Evolutionary conservation across 371 early-diverging fungal genomes (phyloP).

Genomic region (Astathelohania contejeani): DNA sequence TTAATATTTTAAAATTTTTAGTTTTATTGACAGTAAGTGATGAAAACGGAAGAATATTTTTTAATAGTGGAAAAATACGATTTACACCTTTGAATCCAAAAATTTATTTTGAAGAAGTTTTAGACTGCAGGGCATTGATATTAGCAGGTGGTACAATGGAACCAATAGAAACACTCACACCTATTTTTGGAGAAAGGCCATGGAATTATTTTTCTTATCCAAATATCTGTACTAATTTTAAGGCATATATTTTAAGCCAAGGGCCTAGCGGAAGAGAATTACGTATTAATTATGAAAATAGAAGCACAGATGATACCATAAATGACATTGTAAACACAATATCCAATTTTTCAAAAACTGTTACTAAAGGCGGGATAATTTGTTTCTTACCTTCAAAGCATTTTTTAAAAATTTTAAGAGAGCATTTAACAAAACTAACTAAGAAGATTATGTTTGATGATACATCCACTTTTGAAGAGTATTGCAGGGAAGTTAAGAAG

Average conservation of each 20-base stretch:
- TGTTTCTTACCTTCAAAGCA: slow-evolving; percentile 51
- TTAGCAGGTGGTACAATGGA: slow-evolving; percentile 89
- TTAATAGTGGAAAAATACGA: slow-evolving; percentile 21
- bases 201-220: slow-evolving; percentile 3
- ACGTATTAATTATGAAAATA: slow-evolving; percentile 3
- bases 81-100: slow-evolving; percentile 66
- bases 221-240: slow-evolving; percentile 10
- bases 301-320: slow-evolving; percentile 1
- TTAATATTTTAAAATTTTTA: slow-evolving; percentile 38
- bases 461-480: slow-evolving; percentile 14
- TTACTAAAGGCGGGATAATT: slow-evolving; percentile 45
- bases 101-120: slow-evolving; percentile 61
- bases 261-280: slow-evolving; percentile 3
- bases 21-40: slow-evolving; percentile 38
- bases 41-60: slow-evolving; percentile 24
- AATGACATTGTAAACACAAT: slow-evolving; percentile 21
- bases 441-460: slow-evolving; percentile 19
- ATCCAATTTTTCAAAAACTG: slow-evolving; percentile 13
- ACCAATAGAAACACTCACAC: slow-evolving; percentile 56
- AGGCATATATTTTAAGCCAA: slow-evolving; percentile 6
- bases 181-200: not conserved
- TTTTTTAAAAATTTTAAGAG: slow-evolving; percentile 28
- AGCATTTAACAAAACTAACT: slow-evolving; percentile 6
- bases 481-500: slow-evolving; percentile 5
- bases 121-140: slow-evolving; percentile 65